Evolutionary conservation across 2,329 filamentous ascomycete species (phyloP), one percentile per base, ranked within the genome.

Genomic region (Exophiala calicioides): DNA sequence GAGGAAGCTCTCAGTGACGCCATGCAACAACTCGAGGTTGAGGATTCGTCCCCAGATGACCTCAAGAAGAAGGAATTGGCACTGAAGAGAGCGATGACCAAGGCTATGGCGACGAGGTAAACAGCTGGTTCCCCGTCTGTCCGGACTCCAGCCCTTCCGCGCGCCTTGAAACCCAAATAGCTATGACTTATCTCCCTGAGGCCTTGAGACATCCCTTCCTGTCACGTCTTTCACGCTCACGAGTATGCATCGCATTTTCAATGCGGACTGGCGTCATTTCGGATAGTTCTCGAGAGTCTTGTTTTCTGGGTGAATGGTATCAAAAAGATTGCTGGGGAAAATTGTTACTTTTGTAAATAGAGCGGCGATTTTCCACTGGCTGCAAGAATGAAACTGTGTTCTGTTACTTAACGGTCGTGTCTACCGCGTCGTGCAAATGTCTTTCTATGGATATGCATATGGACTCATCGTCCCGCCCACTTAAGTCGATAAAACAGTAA

Each of bases 51-150:
- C 55, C 87, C 90, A 53, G 94, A 98, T 63, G 93, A 98, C 69
- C 80, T 98, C 63, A 97, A 95, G 88, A 97, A 97, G 89, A 95
- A 96, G 85, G 93, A 98, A 81, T 80, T 98, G 60, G 90, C 90
- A 53, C 82, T 98, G 58, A 98, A 97, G 89, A 82, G 93, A 67
- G 82, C 95, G 62, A 90, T 98, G 65, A 98, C 93, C 75, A 98
- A 97, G 86, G 90, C 88, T 65, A 95, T 95, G 88, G 84, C 88
- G 58, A 90, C 88, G 67, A 85, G 88, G 74, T 95, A 90, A 83
- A 27, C 24, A 27, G 7, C 7, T 7, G 7, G 24, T 27, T 27
- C 15, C 18, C 9, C 16, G 23, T 21, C 36, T n/a, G n/a, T n/a
- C n/a, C n/a, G n/a, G n/a, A n/a, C n/a, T n/a, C n/a, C n/a, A n/a